Base-by-base conservation (phyloP, 208 protist species). In the Strigomonas oncopelti region DNA sequence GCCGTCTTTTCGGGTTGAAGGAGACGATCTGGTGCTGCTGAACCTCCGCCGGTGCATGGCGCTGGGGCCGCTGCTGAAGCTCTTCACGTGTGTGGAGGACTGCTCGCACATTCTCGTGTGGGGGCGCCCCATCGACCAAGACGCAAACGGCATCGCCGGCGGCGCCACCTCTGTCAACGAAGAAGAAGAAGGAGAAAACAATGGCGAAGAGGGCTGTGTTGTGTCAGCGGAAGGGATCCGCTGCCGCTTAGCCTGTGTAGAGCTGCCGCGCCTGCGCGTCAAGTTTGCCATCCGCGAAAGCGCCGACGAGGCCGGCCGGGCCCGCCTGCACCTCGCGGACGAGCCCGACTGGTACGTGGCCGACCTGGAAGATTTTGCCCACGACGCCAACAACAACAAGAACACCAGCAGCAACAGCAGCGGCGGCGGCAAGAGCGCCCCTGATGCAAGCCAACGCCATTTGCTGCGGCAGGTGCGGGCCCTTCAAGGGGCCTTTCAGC, bases 191-290 rank as follows among this genome's bases (percentile, higher is more conserved):
- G 31, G 59, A 18, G 54, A 24, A 1, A n/a, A 53, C 0, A 32
- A 32, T 24, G 34, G n/a, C 24, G 34, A 38, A 38, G 3, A 3
- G 34, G 9, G 9, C 34, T 38, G 5, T 20, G 42, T 48, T 48
- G 11, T 48, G 16, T 48, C 42, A n/a, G 42, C 42, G 42, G 42
- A 48, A n/a, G 42, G 42, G 11, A 48, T 48, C 42, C 42, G 42
- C 42, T 48, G 42, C 16, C 42, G 42, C 42, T 62, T 46, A 20
- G 27, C 57, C 11, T 62, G 38, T 62, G 83, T 98, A 27, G 93
- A 98, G 73, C 74, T 98, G 61, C 95, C 95, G 20, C 92, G 95
- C 31, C 81, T 98, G 38, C 88, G 88, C 31, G 72, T 92, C 45
- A 80, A 75, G 58, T 93, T 98, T 68, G 71, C 88, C 32, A 79